Percentiles rank a stretch among this genome's conserved stretches.
These are phyloP conservation scores for Spencermartinsiella europaea DNA, from an alignment of 805 yeast genomes.

Conservation along the genomic window DNA sequence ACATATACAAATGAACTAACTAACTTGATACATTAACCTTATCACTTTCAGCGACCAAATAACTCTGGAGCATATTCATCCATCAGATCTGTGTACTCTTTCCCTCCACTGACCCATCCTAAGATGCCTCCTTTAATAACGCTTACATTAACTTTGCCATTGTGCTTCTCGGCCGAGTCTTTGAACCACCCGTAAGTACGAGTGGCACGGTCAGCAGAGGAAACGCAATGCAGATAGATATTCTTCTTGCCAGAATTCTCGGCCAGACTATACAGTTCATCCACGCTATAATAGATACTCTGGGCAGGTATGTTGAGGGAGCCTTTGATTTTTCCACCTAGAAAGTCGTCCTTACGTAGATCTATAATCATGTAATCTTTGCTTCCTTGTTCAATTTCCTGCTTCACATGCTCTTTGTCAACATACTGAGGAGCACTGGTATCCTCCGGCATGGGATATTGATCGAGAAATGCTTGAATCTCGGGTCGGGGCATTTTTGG, in stretches of 20 bases:
- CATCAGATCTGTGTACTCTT: constrained; percentile 19
- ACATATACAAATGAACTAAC: too few relatives aligned
- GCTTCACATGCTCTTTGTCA: constrained; percentile 16
- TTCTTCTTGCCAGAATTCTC: constrained; percentile 18
- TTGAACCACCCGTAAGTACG: constrained; percentile 22
- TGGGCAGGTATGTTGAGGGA: constrained; percentile 24
- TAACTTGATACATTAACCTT: too few relatives aligned
- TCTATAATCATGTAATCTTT: constrained; percentile 20
- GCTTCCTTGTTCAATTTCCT: constrained; percentile 11
- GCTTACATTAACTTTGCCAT: constrained; percentile 12
- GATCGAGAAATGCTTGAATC: constrained; percentile 15
- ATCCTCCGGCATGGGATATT: constrained; percentile 14
- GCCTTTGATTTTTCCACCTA: constrained; percentile 24
- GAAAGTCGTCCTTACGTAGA: constrained; percentile 22
- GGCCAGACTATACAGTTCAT: constrained; percentile 18
- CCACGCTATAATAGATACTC: constrained; percentile 16
- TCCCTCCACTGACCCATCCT: constrained; percentile 24
- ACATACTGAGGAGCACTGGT: constrained; percentile 9
- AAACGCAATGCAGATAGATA: constrained; percentile 21
- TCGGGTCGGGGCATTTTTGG: background rate
- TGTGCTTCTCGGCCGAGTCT: constrained; percentile 17
- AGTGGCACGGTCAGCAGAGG: constrained; percentile 22
- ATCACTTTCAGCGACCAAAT: background rate
- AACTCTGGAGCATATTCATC: constrained; percentile 20
- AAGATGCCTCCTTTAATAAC: constrained; percentile 22